phyloP scores from a whole-genome alignment of 352 stramenopile species.

The Phytophthora europaea region DNA sequence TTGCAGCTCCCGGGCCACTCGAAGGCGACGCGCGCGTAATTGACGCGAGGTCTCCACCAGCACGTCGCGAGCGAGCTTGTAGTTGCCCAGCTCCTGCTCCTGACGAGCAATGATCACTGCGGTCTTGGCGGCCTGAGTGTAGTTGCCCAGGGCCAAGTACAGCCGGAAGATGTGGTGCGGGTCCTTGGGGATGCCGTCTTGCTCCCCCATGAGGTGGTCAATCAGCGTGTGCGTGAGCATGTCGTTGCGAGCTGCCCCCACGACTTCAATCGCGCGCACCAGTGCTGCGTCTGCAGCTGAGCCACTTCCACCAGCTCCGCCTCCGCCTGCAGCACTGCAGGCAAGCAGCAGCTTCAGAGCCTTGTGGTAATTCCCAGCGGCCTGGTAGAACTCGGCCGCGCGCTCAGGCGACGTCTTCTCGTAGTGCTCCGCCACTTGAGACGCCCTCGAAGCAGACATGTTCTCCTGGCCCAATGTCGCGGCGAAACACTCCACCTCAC shows the following conservation, averaged over 20 bases:
- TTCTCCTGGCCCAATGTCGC: conserved; percentile 80
- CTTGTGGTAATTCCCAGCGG: conserved; percentile 92
- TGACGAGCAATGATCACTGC: conserved; percentile 95
- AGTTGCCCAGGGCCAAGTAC: conserved; percentile 96
- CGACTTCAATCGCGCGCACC: conserved; percentile 92
- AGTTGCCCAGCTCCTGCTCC: conserved; percentile 95
- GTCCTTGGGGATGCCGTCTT: conserved; percentile 95
- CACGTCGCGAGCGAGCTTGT: conserved; percentile 93
- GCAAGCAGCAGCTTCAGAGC: conserved; percentile 92
- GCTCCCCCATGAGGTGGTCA: conserved; percentile 96
- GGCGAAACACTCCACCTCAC: conserved; percentile 91
- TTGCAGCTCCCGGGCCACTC: conserved; percentile 91
- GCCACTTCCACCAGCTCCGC: conserved; percentile 20
- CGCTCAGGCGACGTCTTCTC: conserved; percentile 77
- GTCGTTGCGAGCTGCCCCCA: conserved; percentile 94
- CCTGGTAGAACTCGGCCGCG: conserved; percentile 92
- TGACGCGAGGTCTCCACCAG: conserved; percentile 92
- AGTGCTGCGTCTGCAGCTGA: conserved; percentile 83
- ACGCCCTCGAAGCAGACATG: conserved; percentile 87
- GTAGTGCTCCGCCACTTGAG: conserved; percentile 92
- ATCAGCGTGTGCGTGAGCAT: conserved; percentile 96
- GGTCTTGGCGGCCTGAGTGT: conserved; percentile 93
- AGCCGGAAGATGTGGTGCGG: conserved; percentile 96
- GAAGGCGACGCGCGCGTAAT: conserved; percentile 87
- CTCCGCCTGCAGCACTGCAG: conserved; percentile 48